Percentiles rank a stretch among this genome's conserved stretches.
These are phyloP conservation scores for Paramarasmius palmivorus DNA, from an alignment of 1,284 basidiomycete genomes.

Conservation along the genomic window DNA sequence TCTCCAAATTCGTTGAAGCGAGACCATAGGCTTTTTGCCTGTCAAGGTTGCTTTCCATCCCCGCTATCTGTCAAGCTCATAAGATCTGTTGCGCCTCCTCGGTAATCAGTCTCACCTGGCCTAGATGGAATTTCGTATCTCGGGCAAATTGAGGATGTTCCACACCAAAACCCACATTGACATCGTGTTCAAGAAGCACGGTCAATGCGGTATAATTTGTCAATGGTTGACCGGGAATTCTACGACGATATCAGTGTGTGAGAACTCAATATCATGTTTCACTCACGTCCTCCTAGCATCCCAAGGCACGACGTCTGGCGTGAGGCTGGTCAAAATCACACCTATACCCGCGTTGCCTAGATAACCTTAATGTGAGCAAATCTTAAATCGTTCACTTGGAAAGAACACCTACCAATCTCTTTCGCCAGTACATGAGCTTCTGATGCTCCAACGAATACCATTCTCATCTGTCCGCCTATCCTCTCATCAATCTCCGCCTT, in stretches of 20 bases:
- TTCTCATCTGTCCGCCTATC: conserved; percentile 53
- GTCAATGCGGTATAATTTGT: conserved; percentile 66
- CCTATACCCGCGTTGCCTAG: conserved; percentile 58
- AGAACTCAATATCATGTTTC: conserved; percentile 29
- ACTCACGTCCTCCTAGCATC: conserved; percentile 64
- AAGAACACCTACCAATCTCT: conserved; percentile 55
- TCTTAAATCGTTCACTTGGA: neutral
- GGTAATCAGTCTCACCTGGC: conserved; percentile 51
- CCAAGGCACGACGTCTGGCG: conserved; percentile 68
- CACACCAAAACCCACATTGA: conserved; percentile 76
- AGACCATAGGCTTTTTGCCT: conserved; percentile 41
- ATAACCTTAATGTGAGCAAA: neutral
- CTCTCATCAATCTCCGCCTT: conserved; percentile 71
- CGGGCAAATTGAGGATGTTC: conserved; percentile 62
- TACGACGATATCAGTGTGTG: conserved; percentile 17
- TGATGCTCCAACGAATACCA: conserved; percentile 72
- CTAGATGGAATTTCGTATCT: conserved; percentile 73
- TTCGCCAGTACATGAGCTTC: conserved; percentile 78
- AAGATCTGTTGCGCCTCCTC: conserved; percentile 24
- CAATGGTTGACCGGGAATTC: conserved; percentile 74
- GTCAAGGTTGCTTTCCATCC: conserved; percentile 34
- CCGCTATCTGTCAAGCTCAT: neutral
- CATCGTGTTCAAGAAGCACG: conserved; percentile 59
- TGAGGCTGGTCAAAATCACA: conserved; percentile 61
- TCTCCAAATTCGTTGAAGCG: conserved; percentile 52